Evolutionary conservation across 768 basidiomycete genomes (phyloP).

Genomic region (Russula sp.): DNA sequence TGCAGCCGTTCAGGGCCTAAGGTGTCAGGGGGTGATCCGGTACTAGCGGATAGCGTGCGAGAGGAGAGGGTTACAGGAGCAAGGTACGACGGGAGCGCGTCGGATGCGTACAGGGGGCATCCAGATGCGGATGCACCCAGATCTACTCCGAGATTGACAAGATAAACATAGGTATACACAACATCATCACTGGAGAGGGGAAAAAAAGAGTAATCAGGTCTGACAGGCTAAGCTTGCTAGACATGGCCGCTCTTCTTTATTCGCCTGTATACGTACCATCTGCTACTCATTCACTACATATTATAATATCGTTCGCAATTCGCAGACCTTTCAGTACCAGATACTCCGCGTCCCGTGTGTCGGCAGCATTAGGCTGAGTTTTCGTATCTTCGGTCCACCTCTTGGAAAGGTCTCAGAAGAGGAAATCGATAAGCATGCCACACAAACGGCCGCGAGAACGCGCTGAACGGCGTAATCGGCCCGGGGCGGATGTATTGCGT

Average conservation of each 20-base stretch:
- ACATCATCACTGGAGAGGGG: no score
- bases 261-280: not conserved
- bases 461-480: slow-evolving; percentile 72
- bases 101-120: no score
- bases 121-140: no score
- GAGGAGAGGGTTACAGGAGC: no score
- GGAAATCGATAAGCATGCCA: slow-evolving; percentile 83
- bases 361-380: slow-evolving; percentile 48
- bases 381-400: slow-evolving; percentile 52
- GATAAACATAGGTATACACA: no score
- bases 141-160: no score
- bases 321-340: slow-evolving; percentile 54
- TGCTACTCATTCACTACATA: not conserved
- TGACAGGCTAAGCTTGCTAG: no score
- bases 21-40: no score
- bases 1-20: no score
- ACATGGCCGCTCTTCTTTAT: not conserved
- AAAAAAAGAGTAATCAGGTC: no score
- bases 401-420: slow-evolving; percentile 84
- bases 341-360: slow-evolving; percentile 77
- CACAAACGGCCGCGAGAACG: slow-evolving; percentile 43
- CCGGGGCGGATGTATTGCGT: slow-evolving; percentile 68
- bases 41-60: no score
- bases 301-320: not conserved
- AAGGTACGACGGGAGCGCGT: no score